Conservation (phyloP, 2,329 filamentous ascomycete species). For the Pestalotiopsis sp. region DNA sequence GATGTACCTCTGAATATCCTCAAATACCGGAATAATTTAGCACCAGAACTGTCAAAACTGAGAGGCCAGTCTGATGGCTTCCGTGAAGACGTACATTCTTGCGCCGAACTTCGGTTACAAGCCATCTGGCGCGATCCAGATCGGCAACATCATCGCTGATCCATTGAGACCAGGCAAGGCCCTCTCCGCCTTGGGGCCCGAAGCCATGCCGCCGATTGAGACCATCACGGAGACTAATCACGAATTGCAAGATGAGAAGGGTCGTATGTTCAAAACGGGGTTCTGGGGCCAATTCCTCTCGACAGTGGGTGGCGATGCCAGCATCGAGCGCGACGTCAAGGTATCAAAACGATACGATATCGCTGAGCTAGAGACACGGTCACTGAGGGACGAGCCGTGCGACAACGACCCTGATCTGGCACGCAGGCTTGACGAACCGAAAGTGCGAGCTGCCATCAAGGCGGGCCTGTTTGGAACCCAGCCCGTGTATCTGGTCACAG, state of each 20-base stretch:
- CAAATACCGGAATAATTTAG: no score
- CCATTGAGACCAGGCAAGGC: not conserved
- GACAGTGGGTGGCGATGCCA: not conserved
- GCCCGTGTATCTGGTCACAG: not conserved
- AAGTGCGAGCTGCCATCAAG: not conserved
- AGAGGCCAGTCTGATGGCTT: not conserved
- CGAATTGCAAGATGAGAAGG: not conserved
- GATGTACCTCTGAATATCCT: no score
- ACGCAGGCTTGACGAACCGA: not conserved
- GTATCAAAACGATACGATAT: not conserved
- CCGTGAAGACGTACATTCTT: not conserved
- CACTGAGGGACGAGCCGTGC: not conserved
- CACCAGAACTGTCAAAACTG: no score
- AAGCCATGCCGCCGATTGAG: no score
- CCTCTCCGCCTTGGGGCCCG: not conserved
- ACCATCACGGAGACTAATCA: no score
- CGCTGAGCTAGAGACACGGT: not conserved
- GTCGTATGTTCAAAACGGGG: not conserved
- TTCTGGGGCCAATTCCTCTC: conserved; percentile 5
- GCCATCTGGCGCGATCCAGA: not conserved
- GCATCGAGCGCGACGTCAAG: not conserved
- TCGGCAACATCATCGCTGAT: conserved; percentile 3
- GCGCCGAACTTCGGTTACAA: not conserved
- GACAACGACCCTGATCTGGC: not conserved
- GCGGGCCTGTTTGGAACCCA: not conserved